These are phyloP conservation scores for Lasiodiplodia sp. DNA, from an alignment of 2,329 filamentous ascomycete genomes.

Conservation along the genomic window DNA sequence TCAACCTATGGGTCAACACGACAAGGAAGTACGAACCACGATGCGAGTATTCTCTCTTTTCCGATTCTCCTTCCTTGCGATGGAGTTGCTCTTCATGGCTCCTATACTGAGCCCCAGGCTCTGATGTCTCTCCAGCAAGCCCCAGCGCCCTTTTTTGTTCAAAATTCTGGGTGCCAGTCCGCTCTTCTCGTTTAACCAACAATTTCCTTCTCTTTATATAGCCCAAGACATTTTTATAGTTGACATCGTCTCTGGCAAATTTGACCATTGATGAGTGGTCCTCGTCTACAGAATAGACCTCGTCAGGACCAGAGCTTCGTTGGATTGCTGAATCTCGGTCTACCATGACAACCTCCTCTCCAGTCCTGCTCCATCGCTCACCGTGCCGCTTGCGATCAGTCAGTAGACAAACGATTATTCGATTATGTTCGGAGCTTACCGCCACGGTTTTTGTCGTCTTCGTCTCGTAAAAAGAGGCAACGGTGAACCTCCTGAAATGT, in stretches of 20 bases:
- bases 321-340: constrained; percentile 2
- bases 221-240: neutral
- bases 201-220: neutral
- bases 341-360: neutral
- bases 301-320: neutral
- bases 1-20: neutral
- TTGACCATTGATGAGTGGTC: constrained; percentile 8
- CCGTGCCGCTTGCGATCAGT: neutral
- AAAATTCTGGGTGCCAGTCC: neutral
- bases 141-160: too few species aligned
- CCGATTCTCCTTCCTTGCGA: too few species aligned
- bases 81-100: too few species aligned
- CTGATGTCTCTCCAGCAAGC: too few species aligned
- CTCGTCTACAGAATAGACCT: neutral
- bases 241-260: neutral
- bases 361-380: neutral
- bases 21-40: neutral
- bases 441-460: neutral
- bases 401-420: fast-evolving
- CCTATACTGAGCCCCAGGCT: too few species aligned
- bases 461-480: constrained; percentile 5
- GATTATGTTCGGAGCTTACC: neutral
- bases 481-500: neutral
- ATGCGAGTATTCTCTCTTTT: too few species aligned
- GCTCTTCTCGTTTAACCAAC: fast-evolving